These are phyloP conservation scores for Hemisphaericaspora xylofermentans DNA, from an alignment of 1,139 yeast species.

Conservation along the genomic window DNA sequence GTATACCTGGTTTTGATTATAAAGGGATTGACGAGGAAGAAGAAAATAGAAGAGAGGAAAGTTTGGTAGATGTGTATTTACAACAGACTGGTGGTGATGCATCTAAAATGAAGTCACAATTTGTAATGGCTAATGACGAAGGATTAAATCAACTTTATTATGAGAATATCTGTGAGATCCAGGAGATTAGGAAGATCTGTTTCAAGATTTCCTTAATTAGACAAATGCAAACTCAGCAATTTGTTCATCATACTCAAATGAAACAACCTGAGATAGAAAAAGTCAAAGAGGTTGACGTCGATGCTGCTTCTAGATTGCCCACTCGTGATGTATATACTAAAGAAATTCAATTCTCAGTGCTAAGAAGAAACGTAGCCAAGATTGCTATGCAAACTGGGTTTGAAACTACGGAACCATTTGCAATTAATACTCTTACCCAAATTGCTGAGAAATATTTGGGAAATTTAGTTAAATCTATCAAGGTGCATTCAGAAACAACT, in stretches of 20 bases:
- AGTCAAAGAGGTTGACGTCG: constrained; percentile 70
- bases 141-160: constrained; percentile 65
- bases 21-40: constrained; percentile 49
- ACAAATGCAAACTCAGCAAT: constrained; percentile 85
- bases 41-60: constrained; percentile 50
- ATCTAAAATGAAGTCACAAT: constrained; percentile 25
- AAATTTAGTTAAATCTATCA: constrained; percentile 71
- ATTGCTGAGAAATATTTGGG: constrained; percentile 78
- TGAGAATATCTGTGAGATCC: constrained; percentile 74
- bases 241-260: constrained; percentile 72
- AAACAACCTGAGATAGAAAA: constrained; percentile 66
- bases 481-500: constrained; percentile 65
- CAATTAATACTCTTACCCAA: constrained; percentile 78
- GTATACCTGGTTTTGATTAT: constrained; percentile 67
- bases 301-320: constrained; percentile 71
- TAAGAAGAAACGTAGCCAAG: constrained; percentile 72
- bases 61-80: constrained; percentile 37
- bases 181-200: constrained; percentile 83
- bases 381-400: constrained; percentile 92
- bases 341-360: constrained; percentile 61
- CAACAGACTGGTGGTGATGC: constrained; percentile 32
- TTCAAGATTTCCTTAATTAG: constrained; percentile 85
- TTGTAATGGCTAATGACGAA: constrained; percentile 37
- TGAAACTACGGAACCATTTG: constrained; percentile 77
- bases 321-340: constrained; percentile 60